A percentile compares a stretch with the other conserved stretches of the same genome.
phyloP scores from a whole-genome alignment of 2,329 filamentous ascomycete species.

The Cylindrodendrum hubeiense region DNA sequence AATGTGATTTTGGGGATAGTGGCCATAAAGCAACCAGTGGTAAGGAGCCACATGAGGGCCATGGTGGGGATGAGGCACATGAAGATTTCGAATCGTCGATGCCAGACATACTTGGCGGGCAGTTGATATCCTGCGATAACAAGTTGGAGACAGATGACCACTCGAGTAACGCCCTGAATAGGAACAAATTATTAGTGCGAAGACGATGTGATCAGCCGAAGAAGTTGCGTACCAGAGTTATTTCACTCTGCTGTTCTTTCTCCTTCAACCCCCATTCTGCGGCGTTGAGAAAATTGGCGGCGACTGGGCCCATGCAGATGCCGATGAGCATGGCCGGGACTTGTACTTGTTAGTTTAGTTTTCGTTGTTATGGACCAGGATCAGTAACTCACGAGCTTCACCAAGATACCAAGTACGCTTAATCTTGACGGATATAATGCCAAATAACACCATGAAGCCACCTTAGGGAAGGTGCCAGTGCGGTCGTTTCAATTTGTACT shows the following conservation, averaged over 20 bases:
- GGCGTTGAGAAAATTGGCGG: constrained; percentile 64
- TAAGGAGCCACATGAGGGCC: constrained; percentile 72
- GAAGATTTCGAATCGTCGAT: constrained; percentile 64
- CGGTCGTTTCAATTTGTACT: too few relatives aligned
- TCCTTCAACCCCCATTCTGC: constrained; percentile 46
- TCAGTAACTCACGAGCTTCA: constrained; percentile 60
- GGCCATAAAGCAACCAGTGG: constrained; percentile 66
- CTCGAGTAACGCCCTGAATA: constrained; percentile 61
- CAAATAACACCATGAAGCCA: constrained; percentile 61
- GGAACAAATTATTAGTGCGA: background rate
- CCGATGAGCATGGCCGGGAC: constrained; percentile 68
- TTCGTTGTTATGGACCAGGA: too few relatives aligned
- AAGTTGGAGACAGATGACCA: constrained; percentile 73
- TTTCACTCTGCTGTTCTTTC: constrained; percentile 46
- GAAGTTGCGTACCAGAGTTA: constrained; percentile 53
- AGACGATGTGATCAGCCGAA: background rate
- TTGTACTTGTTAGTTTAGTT: constrained; percentile 37
- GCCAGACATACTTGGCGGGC: constrained; percentile 65
- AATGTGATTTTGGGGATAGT: constrained; percentile 67
- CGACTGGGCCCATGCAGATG: constrained; percentile 66
- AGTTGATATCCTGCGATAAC: constrained; percentile 73
- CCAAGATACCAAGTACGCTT: constrained; percentile 67
- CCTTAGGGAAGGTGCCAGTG: too few relatives aligned
- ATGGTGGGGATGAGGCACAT: constrained; percentile 70
- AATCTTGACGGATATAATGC: constrained; percentile 64